Base-by-base conservation (phyloP, 371 early-diverging fungal genomes). In the Blakeslea trispora region DNA sequence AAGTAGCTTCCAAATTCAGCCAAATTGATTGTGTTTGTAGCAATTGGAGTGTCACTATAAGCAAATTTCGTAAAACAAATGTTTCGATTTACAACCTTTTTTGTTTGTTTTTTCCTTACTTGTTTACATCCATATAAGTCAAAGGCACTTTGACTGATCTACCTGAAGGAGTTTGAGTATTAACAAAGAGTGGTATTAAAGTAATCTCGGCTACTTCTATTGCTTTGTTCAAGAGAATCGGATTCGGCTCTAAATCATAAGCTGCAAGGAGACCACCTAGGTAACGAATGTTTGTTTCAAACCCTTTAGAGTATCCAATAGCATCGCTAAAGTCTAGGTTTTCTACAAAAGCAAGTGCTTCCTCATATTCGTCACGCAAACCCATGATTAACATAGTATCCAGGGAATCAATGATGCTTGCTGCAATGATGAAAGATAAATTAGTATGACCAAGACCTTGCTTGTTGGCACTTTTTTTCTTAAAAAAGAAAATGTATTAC, bases 1-100 rank as follows among this genome's bases (percentile, higher is more conserved):
- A 89, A 70, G 35, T 95, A 73, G 0, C 93, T 86, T 22, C 94
- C 95, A 31, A 91, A 86, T 53, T 95, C 94, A 5, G 95, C 95
- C 10, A 76, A 48, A 34, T 63, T 62, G 19, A 71, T 61, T 7
- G 44, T 45, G 14, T 52, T 46, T 13, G 51, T 45, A 8, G 31
- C 13, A 21, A 40, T 53, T 40, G 68, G 59, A 15, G 7, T 32
- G 11, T 52, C 54, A 18, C 59, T 63, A 45, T n/a, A n/a, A n/a
- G n/a, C n/a, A n/a, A n/a, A 21, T 31, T 4, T 41, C 21, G 18
- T 22, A 14, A 42, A n/a, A 42, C 24, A 21, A 32, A 19, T 45
- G 35, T 11, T 8, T 35, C 2, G 45, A 50, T 18, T 28, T 11
- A n/a, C n/a, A n/a, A n/a, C n/a, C 23, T n/a, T 34, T 35, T 46